Evolutionary conservation across 148 eudicot genomes (phyloP), one percentile per base, ranked within the genome.

Genomic region (Chenopodium suecicum): DNA sequence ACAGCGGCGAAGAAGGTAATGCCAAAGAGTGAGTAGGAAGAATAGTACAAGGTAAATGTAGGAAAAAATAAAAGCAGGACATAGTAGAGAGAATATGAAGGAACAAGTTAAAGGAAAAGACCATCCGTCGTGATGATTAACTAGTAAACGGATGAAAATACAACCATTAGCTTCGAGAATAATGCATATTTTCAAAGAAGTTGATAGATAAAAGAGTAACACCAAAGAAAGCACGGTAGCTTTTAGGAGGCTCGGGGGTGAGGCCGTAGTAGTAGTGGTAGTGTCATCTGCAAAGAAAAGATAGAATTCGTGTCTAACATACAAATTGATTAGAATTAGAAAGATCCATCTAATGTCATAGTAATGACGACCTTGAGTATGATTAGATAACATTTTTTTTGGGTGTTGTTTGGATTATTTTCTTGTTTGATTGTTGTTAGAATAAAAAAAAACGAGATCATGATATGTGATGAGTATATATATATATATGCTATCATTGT

Each of bases 311-410:
- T 32, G 70, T 66, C 70, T 66, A 8, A 66, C 70, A 66, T 27
- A 12, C 34, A 66, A 27, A 31, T 66, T 66, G 34, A 66, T 66
- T 66, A 66, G 29, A 66, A 66, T 25, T 27, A 66, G 70, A 27
- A 66, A 66, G 70, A 66, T 66, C 70, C 70, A 66, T 66, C 70
- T 66, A 25, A 66, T 66, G 16, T 66, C 70, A 66, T 66, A 66
- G 70, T 27, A 25, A 66, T 66, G 29, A 66, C 70, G 29, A 66
- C 70, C 14, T 7, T 66, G 70, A 66, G 17, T 66, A 25, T 12
- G 70, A 66, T 17, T 34, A 25, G 70, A 27, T 66, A 12, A 11
- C 70, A 66, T 66, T 32, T 37, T 37, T 37, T 6, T 37, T 37
- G 41, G 41, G 41, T 37, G 7, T 37, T 37, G 41, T 4, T 37